Base-by-base conservation (phyloP, 2,329 filamentous ascomycete species). In the Cladosporium sp. region DNA sequence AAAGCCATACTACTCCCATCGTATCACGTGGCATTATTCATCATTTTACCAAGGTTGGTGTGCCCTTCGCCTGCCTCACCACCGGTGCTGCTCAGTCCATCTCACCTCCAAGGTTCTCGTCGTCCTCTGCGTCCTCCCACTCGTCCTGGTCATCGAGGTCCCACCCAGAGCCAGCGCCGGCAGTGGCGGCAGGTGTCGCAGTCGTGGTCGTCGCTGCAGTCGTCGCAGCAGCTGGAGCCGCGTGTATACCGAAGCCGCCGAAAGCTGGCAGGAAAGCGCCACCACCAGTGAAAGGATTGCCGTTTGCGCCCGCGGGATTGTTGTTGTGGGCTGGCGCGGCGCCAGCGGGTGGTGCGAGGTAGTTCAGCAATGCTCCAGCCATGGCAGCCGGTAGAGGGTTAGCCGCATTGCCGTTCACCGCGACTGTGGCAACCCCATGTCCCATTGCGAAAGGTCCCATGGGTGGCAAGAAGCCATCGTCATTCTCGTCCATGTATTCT, bases 401-500 rank as follows among this genome's bases (percentile, higher is more conserved):
- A 12, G 8, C 41, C 41, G n/a, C n/a, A 3, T 47, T 10, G 41
- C 41, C 41, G 10, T 47, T 47, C 2, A 47, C 3, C 3, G 41
- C 41, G 49, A 52, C 49, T 14, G 49, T 59, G 11, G 55, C 41
- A 4, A 64, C 36, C 28, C 34, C 60, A 32, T 18, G 24, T 28
- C 24, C 44, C 47, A 52, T 38, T n/a, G 60, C 30, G 41, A 47
- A 24, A 47, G 41, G 41, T 24, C 32, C 60, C 44, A 52, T 26
- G 41, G 24, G 57, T n/a, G 34, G n/a, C 32, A 38, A 47, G 10
- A 36, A 36, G 32, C 36, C 36, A 30, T 59, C 34, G 21, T 59
- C 57, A 3, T 32, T 55, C 10, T 34, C 52, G 15, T 60, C 61
- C 24, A 65, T 41, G 32, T 55, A 24, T 4, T 69, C 66, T 36